Base-by-base conservation (phyloP, 768 basidiomycete genomes). In the Mycena olivaceomarginata region DNA sequence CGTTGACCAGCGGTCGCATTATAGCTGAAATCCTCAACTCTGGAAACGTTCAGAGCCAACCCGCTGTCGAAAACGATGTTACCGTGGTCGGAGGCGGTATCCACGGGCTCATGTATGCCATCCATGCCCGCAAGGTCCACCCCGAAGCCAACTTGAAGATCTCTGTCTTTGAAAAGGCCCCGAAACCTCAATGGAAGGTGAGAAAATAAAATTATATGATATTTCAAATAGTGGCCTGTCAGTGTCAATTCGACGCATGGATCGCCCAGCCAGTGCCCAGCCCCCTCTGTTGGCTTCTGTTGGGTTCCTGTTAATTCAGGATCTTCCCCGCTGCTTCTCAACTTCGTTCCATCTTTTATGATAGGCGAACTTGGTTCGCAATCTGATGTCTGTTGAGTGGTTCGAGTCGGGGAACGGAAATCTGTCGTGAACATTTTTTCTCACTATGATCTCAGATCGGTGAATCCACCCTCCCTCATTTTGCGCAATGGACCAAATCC, bases 401-500 rank as follows among this genome's bases (percentile, higher is more conserved):
- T 22, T 12, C 8, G n/a, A 53, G 53, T 53, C 53, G 53, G 20
- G 53, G 53, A 1, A 53, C n/a, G 53, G 13, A 53, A 48, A 53
- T 53, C 48, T 18, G 18, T 22, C 53, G n/a, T 10, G 22, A 53
- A 53, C 53, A n/a, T 53, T 53, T 10, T 13, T 53, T 53, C 53
- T 22, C 8, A 53, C 53, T n/a, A 8, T 8, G 18, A 6, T 39
- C 31, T 15, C 39, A 77, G 56, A 78, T 78, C 43, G 77, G 77
- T 8, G 77, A 78, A 75, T 78, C 77, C 31, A 78, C 77, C 2
- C 77, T 78, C 41, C 68, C 77, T 37, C 74, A 69, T 18, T 78
- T 74, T 56, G 67, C 77, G 2, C 59, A 69, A 70, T 74, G 67
- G 67, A 78, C 77, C 18, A 74, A 62, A 57, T 67, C 65, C n/a